Evolutionary conservation across 208 protist genomes (phyloP), one percentile per base, ranked within the genome.

Genomic region (Acanthamoeba culbertsoni): DNA sequence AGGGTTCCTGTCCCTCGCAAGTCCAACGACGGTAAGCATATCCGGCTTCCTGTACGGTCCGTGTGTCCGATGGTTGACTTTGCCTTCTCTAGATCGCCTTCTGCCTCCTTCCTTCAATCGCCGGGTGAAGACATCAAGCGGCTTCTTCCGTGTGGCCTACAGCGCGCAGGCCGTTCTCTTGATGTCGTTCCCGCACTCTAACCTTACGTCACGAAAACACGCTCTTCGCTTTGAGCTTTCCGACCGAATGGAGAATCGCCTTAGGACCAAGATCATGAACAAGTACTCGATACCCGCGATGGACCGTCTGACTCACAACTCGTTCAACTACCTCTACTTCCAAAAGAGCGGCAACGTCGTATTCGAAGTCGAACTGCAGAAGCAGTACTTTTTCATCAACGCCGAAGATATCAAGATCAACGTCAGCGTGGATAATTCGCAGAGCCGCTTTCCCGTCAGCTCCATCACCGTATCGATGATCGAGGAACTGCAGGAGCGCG

Each of bases 381-480:
- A 88, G 77, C 43, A 62, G 33, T 88, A 88, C 77, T 88, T 88
- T 45, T 88, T 88, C 77, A 35, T 88, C 77, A 62, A 88, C 77
- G 77, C 43, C 51, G 77, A 88, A 45, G 51, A 88, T 26, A 88
- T 88, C 28, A 55, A 62, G 51, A 53, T 88, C 26, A 14, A 6
- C 26, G 31, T 88, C 26, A 59, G n/a, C 18, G 77, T 88, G n/a
- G 77, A 88, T 45, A 88, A 88, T 45, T 88, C 77, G 77, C 48
- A 55, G 7, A 28, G 48, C 77, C 43, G 51, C 26, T 88, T 55
- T 45, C 43, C 43, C 43, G 35, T 88, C 77, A n/a, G 42, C 33
- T 53, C 77, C 20, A 62, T 88, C 45, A 63, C 77, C 2, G 77
- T 88, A 20, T n/a, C 77, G 51, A 23, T 88, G 31, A n/a, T 62